Base-by-base conservation (phyloP, 768 basidiomycete species). In the Hericium erinaceus region DNA sequence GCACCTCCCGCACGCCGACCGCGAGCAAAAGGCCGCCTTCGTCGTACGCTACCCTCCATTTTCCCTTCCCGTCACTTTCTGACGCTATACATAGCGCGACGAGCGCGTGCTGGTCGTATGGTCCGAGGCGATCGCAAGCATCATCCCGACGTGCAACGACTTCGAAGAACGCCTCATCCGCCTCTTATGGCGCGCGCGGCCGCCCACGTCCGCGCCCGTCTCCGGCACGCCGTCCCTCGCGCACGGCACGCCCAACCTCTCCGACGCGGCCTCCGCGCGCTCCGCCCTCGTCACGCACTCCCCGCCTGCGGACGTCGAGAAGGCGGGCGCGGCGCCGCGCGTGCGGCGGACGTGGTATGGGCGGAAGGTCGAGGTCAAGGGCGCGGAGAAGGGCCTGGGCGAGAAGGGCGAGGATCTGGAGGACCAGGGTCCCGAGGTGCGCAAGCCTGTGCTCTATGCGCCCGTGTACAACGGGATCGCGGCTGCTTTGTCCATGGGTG, bases 101-200 rank as follows among this genome's bases (percentile, higher is more conserved):
- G 92, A 93, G 68, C 81, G 87, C 40, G 87, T 89, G 16, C 77
- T 94, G 56, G 80, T 93, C 60, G 83, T 93, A 61, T 94, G 91
- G 91, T 83, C 86, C 18, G 87, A 92, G 66, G 79, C 81, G 0
- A 76, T 92, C 48, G 88, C 92, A 66, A 78, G 77, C 62, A 87
- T 94, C 68, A 82, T 94, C 57, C 70, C 76, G 51, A 75, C 70
- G 37, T 74, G 70, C 52, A 73, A 72, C 59, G 79, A 81, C 61
- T 78, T 83, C 55, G 82, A 83, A 61, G 77, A 80, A 58, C 73
- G 78, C 53, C 78, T 83, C 68, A 80, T 83, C 62, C 74, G 74
- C 54, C 78, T 78, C 53, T 69, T 83, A 9, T 83, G 82, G 82
- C 70, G 75, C 48, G 75, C 72, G 55, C 60, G 74, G 60, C 59